Evolutionary conservation across 176 grass and related monocot genomes (phyloP).

Genomic region (Aegilops sharonensis): DNA sequence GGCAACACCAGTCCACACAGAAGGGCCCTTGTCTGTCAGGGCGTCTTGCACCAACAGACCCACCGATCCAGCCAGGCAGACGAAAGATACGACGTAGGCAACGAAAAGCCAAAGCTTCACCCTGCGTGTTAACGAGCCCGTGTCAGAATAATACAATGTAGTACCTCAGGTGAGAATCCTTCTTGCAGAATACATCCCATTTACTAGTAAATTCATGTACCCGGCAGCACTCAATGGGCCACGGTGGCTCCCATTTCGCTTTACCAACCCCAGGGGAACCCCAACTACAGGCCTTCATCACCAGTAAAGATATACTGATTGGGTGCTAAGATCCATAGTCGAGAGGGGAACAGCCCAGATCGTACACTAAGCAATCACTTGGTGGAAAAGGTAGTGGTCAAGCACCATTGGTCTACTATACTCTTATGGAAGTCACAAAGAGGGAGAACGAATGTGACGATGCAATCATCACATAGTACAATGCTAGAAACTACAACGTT

Average conservation of each 20-base stretch:
- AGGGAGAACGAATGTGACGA: background rate
- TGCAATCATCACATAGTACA: background rate
- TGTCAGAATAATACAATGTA: background rate
- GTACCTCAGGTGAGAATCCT: background rate
- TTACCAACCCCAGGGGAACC: background rate
- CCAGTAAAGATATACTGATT: background rate
- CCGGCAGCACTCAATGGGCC: background rate
- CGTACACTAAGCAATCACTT: background rate
- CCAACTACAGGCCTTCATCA: background rate
- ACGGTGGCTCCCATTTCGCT: too few species aligned
- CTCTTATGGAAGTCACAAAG: background rate
- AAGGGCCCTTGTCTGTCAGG: constrained; percentile 64
- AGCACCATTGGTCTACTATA: background rate
- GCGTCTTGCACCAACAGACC: constrained; percentile 87
- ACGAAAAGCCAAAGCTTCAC: constrained; percentile 97
- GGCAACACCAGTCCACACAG: constrained; percentile 86
- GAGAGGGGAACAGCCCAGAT: background rate
- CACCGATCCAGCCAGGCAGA: constrained; percentile 79
- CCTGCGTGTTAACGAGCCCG: constrained; percentile 38
- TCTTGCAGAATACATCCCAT: background rate
- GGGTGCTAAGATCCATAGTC: background rate
- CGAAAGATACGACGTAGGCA: constrained; percentile 89
- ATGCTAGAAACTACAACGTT: background rate
- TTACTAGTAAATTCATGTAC: background rate
- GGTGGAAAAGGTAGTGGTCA: background rate